Evolutionary conservation across 176 grass and related monocot genomes (phyloP), one percentile per base, ranked within the genome.

Genomic region (Chloris gayana): DNA sequence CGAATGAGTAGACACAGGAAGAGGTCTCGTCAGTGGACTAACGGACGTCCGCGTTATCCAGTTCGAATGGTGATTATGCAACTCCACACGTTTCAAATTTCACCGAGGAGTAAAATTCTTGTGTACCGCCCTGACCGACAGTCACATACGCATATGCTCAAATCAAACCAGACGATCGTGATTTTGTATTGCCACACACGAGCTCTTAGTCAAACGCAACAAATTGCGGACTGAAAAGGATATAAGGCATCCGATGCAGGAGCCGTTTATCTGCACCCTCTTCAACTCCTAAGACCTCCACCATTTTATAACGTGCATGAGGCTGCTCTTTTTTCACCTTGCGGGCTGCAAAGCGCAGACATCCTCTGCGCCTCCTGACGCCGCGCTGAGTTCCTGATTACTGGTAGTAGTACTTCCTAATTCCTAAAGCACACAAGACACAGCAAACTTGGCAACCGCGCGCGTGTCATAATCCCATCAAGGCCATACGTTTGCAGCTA

Each of bases 141-240:
- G 14, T 50, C 33, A 7, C 45, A 18, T 59, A 54, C 3, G 21
- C 14, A 42, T 67, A 54, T 22, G 44, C 34, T 77, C 21, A 33
- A 18, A 25, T n/a, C n/a, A n/a, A n/a, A 24, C 21, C 38, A 41
- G 41, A 70, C 13, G 58, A 14, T 63, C 30, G 42, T 44, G 75
- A 8, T 69, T 44, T 13, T 81, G 34, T 64, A 70, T 41, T 31
- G 70, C 70, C 2, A 69, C n/a, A 19, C 24, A 31, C 34, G 56
- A 58, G 50, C 51, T 69, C 37, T 10, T 67, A 47, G 75, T 41
- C 61, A 74, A 79, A 79, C 69, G 42, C 63, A 75, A 74, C 86
- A 84, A 79, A 79, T 39, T 39, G 14, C 6, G 21, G 24, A 68
- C 50, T 69, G 86, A 88, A 84, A 84, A 73, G 73, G 74, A 77